phyloP scores from a whole-genome alignment of 192 early-diverging fungal species.

The Entomortierella parvispora region DNA sequence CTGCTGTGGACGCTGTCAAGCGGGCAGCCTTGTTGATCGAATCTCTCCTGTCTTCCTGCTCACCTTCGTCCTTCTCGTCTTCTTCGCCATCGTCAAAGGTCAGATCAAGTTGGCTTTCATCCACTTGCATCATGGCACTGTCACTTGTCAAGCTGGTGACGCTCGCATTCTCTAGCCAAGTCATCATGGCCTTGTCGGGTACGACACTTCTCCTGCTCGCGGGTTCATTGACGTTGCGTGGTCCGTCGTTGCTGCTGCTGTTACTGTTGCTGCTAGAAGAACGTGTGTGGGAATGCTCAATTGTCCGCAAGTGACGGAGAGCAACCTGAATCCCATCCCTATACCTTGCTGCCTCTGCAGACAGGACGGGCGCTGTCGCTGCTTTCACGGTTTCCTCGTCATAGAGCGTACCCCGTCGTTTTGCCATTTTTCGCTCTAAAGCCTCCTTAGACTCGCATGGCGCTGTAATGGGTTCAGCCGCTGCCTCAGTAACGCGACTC shows the following conservation, averaged over 20 bases:
- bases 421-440: no score
- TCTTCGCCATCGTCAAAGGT: neutral
- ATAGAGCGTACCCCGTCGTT: no score
- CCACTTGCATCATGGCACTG: neutral
- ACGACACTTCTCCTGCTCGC: no score
- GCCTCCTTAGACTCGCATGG: no score
- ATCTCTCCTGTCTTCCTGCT: neutral
- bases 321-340: slow-evolving; percentile 19
- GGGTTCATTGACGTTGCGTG: neutral
- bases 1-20: neutral
- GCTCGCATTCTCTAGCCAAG: slow-evolving; percentile 20
- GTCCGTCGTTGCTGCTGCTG: neutral
- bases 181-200: neutral
- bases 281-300: neutral
- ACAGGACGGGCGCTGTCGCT: neutral
- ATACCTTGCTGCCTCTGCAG: neutral
- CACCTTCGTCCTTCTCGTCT: neutral
- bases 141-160: slow-evolving; percentile 8
- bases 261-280: neutral
- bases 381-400: no score
- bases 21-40: neutral
- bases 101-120: neutral
- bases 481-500: no score
- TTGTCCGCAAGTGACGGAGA: slow-evolving; percentile 16
- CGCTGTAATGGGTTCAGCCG: no score